Conservation (phyloP, 2,329 filamentous ascomycete genomes). For the Calonectria crousiana region DNA sequence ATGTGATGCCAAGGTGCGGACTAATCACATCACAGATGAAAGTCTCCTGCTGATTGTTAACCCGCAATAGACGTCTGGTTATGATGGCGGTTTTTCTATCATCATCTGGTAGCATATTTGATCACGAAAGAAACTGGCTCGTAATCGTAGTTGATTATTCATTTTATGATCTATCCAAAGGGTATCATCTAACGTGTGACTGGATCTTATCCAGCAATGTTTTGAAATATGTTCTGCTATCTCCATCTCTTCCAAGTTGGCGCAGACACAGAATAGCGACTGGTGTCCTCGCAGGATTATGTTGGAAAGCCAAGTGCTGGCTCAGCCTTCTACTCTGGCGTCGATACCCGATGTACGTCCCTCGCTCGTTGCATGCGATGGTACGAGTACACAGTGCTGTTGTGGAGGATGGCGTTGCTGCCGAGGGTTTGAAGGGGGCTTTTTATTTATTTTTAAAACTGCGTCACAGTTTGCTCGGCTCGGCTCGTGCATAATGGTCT, state of each 20-base stretch:
- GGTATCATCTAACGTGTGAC: constrained; percentile 15
- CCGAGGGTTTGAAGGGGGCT: neutral
- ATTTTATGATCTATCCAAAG: neutral
- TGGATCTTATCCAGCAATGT: neutral
- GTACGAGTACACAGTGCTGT: neutral
- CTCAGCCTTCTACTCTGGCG: too few species aligned
- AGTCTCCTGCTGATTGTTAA: neutral
- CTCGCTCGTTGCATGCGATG: neutral
- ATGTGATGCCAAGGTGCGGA: neutral
- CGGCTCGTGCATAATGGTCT: neutral
- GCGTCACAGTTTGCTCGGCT: neutral
- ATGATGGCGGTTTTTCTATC: neutral
- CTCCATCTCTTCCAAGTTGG: neutral
- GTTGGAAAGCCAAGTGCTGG: neutral
- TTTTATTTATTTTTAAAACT: neutral
- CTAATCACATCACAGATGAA: neutral
- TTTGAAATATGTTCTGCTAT: neutral
- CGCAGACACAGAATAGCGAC: neutral
- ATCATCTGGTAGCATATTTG: neutral
- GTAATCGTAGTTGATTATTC: neutral
- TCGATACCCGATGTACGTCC: too few species aligned
- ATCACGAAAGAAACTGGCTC: neutral
- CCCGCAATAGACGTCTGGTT: neutral
- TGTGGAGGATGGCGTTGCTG: neutral
- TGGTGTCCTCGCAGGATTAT: neutral